phyloP scores from a whole-genome alignment of 2,329 filamentous ascomycete species.

The Fusarium kyushuense region DNA sequence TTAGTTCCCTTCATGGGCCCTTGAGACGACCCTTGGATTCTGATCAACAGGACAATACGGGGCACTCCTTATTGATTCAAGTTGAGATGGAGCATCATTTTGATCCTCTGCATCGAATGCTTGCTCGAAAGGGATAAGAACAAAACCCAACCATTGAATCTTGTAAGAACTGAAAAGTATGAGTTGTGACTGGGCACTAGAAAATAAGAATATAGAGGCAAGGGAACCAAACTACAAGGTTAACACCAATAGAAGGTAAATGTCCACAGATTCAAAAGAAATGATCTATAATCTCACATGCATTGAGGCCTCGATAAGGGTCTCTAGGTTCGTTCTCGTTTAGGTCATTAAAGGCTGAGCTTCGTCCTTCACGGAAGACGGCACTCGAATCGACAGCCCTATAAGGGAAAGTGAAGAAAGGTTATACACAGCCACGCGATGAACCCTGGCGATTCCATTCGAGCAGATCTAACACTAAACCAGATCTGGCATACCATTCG shows the following conservation, averaged over 20 bases:
- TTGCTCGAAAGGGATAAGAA: neutral
- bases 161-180: neutral
- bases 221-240: neutral
- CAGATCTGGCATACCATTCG: conserved; percentile 27
- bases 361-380: conserved; percentile 9
- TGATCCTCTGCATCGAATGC: neutral
- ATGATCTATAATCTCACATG: conserved; percentile 1
- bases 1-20: neutral
- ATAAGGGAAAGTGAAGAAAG: conserved; percentile 17
- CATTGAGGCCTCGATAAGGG: neutral
- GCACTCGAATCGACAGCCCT: conserved; percentile 36
- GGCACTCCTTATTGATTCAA: neutral
- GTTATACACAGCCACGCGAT: conserved; percentile 22
- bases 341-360: conserved; percentile 3
- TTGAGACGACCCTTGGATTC: conserved; percentile 14
- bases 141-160: neutral
- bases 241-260: neutral
- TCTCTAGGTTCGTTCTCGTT: conserved; percentile 13
- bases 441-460: conserved; percentile 2
- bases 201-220: neutral
- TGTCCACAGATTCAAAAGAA: neutral
- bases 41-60: conserved; percentile 4
- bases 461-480: conserved; percentile 28
- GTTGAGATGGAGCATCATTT: neutral
- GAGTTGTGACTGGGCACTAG: neutral